Conservation (phyloP, 441 rosid genomes). For the Populus tomentosa region DNA sequence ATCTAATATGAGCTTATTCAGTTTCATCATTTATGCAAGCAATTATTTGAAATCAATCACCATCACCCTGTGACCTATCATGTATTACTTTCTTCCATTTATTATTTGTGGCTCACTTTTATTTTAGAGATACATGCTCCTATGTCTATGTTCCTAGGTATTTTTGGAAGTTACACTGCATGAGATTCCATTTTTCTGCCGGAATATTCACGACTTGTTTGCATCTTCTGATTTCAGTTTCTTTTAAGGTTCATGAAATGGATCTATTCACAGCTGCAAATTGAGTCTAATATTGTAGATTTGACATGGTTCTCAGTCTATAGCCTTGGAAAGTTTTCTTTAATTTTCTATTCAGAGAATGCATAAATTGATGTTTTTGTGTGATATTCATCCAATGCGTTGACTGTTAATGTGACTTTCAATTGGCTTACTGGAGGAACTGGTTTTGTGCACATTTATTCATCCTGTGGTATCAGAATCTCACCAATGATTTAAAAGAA, state of each 20-base stretch:
- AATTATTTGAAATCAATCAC: not conserved
- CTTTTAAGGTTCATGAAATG: not conserved
- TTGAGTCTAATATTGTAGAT: not conserved
- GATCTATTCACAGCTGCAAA: not conserved
- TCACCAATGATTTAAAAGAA: constrained; percentile 65
- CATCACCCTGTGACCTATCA: not conserved
- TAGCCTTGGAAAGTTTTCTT: not conserved
- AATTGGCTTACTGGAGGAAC: not conserved
- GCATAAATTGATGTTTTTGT: not conserved
- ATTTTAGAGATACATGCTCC: not conserved
- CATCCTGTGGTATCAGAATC: constrained; percentile 49
- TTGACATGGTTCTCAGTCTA: not conserved
- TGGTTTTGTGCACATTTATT: constrained; percentile 10
- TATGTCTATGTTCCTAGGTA: not conserved
- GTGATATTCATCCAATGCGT: not conserved
- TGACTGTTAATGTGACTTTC: constrained; percentile 6
- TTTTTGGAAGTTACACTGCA: not conserved
- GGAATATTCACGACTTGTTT: not conserved
- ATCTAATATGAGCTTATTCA: not conserved
- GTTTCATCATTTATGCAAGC: not conserved
- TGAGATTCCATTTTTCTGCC: not conserved
- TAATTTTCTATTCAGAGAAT: not conserved
- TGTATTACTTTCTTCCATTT: not conserved
- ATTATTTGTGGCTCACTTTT: not conserved
- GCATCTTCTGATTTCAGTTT: not conserved